Base-by-base conservation (phyloP, 2,329 filamentous ascomycete species). In the Fusarium tricinctum region DNA sequence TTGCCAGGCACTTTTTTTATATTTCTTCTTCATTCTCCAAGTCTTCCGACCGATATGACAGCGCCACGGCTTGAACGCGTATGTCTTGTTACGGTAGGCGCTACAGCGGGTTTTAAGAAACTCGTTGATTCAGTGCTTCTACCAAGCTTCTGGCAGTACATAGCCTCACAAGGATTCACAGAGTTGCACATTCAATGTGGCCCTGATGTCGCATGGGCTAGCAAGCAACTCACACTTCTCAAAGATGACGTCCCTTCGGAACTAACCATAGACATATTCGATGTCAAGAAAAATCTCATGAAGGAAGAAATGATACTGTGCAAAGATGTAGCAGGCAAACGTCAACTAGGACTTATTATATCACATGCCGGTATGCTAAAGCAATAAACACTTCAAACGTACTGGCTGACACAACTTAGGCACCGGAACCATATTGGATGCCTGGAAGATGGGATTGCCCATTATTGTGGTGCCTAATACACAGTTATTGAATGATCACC, bases 391-490 rank as follows among this genome's bases (percentile, higher is more conserved):
- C 26, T 26, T 20, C 19, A 6, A 44, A 39, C 14, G 19, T 17
- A 3, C 26, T 6, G 5, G 6, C 62, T 73, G 38, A 74, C 55
- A 32, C 19, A 40, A 3, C 9, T 33, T 17, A 97, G 94, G 95
- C 17, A 94, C 95, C 14, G 96, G 96, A 10, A 94, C 93, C 5
- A 94, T 98, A 28, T 84, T 98, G 1, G 93, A 94, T 76, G 93
- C 90, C 1, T 87, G 97, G 66, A 88, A 92, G 43, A 82, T 92
- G 52, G 87, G 88, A 15, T 82, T 94, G 0, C 90, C 92, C 4
- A 82, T 98, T n/a, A 86, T 99, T 49, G 93, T 97, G 1, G 94
- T 99, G 4, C 92, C 95, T 4, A 99, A 99, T 77, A 85, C 89
- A 3, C 83, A 84, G 8, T 86, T 99, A 1, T 86, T 97, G 72